Evolutionary conservation across 768 basidiomycete species (phyloP).

Genomic region (Nidula microcarpa): DNA sequence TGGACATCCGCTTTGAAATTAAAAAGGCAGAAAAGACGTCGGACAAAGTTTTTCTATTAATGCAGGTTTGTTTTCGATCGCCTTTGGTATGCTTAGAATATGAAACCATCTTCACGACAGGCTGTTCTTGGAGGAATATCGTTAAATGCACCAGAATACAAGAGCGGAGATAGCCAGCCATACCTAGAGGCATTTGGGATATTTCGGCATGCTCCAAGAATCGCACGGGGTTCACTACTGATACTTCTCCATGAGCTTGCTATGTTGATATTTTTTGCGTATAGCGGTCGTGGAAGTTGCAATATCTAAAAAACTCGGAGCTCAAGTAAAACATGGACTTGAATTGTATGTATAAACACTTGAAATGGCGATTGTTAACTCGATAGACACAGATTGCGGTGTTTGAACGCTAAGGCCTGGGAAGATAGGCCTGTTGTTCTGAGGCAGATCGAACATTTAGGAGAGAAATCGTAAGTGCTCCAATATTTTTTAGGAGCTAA

Average conservation of each 20-base stretch:
- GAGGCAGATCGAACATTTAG: slow-evolving; percentile 85
- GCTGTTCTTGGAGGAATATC: slow-evolving; percentile 72
- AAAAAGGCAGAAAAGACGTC: slow-evolving; percentile 65
- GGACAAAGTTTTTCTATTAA: slow-evolving; percentile 79
- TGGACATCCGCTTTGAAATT: slow-evolving; percentile 77
- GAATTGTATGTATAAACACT: slow-evolving; percentile 55
- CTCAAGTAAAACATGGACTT: slow-evolving; percentile 66
- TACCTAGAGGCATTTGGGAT: slow-evolving; percentile 65
- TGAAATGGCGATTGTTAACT: not conserved
- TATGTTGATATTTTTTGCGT: slow-evolving; percentile 1
- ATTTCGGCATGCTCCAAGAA: slow-evolving; percentile 73
- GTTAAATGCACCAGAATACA: slow-evolving; percentile 67
- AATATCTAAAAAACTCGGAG: slow-evolving; percentile 59
- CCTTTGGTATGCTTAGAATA: not conserved
- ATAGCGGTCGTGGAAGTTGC: slow-evolving; percentile 79
- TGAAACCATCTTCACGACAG: slow-evolving; percentile 29
- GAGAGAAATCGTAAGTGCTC: slow-evolving; percentile 78
- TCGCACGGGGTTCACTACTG: slow-evolving; percentile 59
- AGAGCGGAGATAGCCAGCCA: slow-evolving; percentile 66
- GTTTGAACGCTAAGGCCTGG: slow-evolving; percentile 84
- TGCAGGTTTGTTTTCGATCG: slow-evolving; percentile 51
- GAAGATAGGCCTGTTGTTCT: slow-evolving; percentile 84
- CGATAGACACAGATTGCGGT: slow-evolving; percentile 52
- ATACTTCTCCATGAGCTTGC: not conserved
- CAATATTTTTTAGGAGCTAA: not conserved